phyloP scores from a whole-genome alignment of 495 filamentous ascomycete species.

The Parachaetomium inaequale region DNA sequence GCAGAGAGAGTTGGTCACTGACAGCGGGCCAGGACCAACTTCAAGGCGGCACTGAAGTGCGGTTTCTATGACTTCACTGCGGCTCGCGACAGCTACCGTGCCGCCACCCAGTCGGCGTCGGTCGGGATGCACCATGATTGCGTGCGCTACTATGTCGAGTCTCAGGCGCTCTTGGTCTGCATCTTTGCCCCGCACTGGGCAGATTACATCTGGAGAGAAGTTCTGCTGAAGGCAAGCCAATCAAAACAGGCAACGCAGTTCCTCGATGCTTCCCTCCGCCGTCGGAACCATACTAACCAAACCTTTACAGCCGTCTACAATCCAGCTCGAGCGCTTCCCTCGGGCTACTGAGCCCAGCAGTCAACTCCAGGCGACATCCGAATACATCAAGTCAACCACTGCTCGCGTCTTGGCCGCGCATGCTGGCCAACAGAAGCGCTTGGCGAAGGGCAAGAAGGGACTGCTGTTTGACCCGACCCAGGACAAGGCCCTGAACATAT shows the following conservation, averaged over 20 bases:
- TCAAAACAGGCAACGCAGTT: conserved; percentile 73
- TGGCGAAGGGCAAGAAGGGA: not conserved
- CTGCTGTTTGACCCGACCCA: conserved; percentile 71
- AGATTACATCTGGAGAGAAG: conserved; percentile 85
- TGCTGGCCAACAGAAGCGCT: not conserved
- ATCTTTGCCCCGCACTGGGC: conserved; percentile 86
- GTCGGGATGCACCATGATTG: conserved; percentile 70
- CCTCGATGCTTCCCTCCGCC: too few relatives aligned
- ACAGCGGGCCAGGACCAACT: not conserved
- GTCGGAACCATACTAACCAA: not conserved
- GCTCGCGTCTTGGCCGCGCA: not conserved
- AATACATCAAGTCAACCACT: not conserved
- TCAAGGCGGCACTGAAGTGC: conserved; percentile 58
- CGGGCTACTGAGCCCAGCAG: not conserved
- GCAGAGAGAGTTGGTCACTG: not conserved
- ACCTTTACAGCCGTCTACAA: not conserved
- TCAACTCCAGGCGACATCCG: not conserved
- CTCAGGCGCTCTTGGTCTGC: conserved; percentile 42
- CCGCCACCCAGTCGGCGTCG: conserved; percentile 60
- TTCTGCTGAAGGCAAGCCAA: conserved; percentile 57
- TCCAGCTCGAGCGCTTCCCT: not conserved
- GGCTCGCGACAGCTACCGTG: conserved; percentile 83
- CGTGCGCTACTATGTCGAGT: conserved; percentile 67
- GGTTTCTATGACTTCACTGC: conserved; percentile 79
- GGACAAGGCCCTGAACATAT: conserved; percentile 79